phyloP scores from a whole-genome alignment of 106 monocot genomes.

The Dioscorea dumetorum region DNA sequence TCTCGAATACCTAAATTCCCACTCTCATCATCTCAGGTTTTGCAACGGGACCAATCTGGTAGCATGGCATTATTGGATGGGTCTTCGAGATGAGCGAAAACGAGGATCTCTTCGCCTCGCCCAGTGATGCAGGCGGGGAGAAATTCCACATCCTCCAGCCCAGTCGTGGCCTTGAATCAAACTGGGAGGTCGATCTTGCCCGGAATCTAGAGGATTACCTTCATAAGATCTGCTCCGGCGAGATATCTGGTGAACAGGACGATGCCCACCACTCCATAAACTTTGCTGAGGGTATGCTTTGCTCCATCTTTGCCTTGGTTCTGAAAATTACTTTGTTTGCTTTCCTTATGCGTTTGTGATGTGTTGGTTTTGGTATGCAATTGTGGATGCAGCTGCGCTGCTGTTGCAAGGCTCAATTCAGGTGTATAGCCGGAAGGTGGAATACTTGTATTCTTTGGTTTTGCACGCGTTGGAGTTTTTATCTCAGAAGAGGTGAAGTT shows the following conservation, averaged over 20 bases:
- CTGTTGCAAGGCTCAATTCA: conserved; percentile 88
- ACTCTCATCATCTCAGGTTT: not conserved
- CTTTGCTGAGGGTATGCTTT: conserved; percentile 79
- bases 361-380: conserved; percentile 10
- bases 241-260: conserved; percentile 36
- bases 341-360: not conserved
- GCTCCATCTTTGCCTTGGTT: not conserved
- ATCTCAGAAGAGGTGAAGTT: conserved; percentile 65
- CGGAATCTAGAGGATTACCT: conserved; percentile 88
- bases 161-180: conserved; percentile 65
- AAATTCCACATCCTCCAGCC: conserved; percentile 49
- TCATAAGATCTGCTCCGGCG: conserved; percentile 89
- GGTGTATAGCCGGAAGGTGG: conserved; percentile 93
- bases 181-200: conserved; percentile 88
- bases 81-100: conserved; percentile 24
- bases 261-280: conserved; percentile 46
- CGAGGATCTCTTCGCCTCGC: conserved; percentile 11
- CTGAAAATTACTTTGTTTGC: not conserved
- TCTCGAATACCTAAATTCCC: too few species aligned
- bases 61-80: not conserved
- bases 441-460: conserved; percentile 82
- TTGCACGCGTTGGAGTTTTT: conserved; percentile 76
- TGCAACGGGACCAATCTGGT: not conserved
- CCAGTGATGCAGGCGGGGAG: conserved; percentile 1
- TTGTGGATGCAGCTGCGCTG: conserved; percentile 60